Evolutionary conservation across 1,139 yeast genomes (phyloP).

Genomic region (Blastobotrys ciferrii): DNA sequence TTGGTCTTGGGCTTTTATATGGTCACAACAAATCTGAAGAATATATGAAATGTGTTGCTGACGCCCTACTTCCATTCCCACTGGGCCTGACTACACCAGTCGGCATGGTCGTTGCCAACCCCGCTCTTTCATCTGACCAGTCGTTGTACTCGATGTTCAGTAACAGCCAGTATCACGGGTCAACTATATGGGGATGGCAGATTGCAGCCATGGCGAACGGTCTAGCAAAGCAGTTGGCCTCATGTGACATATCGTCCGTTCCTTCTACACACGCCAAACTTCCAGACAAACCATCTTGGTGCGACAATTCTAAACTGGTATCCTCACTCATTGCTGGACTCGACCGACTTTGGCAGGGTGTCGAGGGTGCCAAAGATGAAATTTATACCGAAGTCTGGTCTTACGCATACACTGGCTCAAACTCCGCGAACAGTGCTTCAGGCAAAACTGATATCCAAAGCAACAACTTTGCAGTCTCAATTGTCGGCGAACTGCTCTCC

Average conservation of each 20-base stretch:
- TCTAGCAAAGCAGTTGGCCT: conserved; percentile 14
- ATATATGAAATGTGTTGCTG: conserved; percentile 17
- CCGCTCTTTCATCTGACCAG: conserved; percentile 15
- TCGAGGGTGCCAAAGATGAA: conserved; percentile 16
- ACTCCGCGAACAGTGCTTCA: neutral
- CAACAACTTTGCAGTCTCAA: conserved; percentile 12
- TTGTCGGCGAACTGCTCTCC: conserved; percentile 15
- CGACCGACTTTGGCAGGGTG: conserved; percentile 17
- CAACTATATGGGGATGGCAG: conserved; percentile 19
- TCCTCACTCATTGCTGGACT: conserved; percentile 14
- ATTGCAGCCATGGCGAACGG: conserved; percentile 19
- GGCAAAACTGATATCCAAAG: neutral
- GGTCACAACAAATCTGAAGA: conserved; percentile 15
- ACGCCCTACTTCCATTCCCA: conserved; percentile 18
- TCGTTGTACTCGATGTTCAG: conserved; percentile 13
- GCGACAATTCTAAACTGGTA: conserved; percentile 13
- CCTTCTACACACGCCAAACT: conserved; percentile 1
- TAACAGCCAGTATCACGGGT: conserved; percentile 17
- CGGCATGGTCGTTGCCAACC: conserved; percentile 18
- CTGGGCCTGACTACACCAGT: conserved; percentile 17
- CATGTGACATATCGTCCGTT: conserved; percentile 7
- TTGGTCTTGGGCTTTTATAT: conserved; percentile 15
- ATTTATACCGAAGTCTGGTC: conserved; percentile 18
- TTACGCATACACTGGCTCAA: conserved; percentile 9
- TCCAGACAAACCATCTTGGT: conserved; percentile 12